These are phyloP conservation scores for Solanum corneliomulleri DNA, from an alignment of 257 asterid species.

Conservation along the genomic window DNA sequence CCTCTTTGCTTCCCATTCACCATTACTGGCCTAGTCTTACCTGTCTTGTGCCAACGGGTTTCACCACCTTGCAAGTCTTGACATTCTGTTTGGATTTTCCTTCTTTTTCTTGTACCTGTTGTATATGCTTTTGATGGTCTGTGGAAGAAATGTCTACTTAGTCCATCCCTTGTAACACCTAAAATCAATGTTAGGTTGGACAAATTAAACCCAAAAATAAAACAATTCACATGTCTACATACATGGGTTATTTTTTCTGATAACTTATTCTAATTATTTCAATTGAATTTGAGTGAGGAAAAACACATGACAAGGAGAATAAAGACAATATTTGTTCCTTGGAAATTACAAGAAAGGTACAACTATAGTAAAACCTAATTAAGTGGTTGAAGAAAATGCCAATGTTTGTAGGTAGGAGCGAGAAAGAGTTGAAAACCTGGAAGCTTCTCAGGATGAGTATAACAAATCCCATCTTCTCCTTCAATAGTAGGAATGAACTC, in stretches of 20 bases:
- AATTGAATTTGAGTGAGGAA: not conserved
- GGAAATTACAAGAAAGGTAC: not conserved
- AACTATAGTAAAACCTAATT: slow-evolving; percentile 28
- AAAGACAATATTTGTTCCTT: slow-evolving; percentile 5
- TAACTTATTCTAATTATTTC: not conserved
- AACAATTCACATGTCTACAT: not conserved
- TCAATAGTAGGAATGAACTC: slow-evolving; percentile 61
- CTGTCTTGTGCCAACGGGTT: slow-evolving; percentile 99
- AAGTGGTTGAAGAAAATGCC: not conserved
- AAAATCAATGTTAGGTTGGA: slow-evolving; percentile 49
- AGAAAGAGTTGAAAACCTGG: slow-evolving; percentile 29
- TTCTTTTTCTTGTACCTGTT: slow-evolving; percentile 90
- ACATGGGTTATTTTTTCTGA: not conserved
- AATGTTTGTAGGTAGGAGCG: not conserved
- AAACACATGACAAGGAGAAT: not conserved
- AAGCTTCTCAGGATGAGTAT: slow-evolving; percentile 63
- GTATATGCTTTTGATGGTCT: slow-evolving; percentile 98
- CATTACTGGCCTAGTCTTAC: slow-evolving; percentile 95
- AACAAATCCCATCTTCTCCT: slow-evolving; percentile 69
- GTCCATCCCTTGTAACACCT: slow-evolving; percentile 94
- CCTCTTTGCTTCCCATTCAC: slow-evolving; percentile 83
- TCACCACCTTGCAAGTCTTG: slow-evolving; percentile 89
- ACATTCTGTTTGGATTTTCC: slow-evolving; percentile 80
- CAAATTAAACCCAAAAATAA: slow-evolving; percentile 3
- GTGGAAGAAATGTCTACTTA: slow-evolving; percentile 93